Conservation (phyloP, 2,329 filamentous ascomycete species). For the Neoarthrinium moseri region DNA sequence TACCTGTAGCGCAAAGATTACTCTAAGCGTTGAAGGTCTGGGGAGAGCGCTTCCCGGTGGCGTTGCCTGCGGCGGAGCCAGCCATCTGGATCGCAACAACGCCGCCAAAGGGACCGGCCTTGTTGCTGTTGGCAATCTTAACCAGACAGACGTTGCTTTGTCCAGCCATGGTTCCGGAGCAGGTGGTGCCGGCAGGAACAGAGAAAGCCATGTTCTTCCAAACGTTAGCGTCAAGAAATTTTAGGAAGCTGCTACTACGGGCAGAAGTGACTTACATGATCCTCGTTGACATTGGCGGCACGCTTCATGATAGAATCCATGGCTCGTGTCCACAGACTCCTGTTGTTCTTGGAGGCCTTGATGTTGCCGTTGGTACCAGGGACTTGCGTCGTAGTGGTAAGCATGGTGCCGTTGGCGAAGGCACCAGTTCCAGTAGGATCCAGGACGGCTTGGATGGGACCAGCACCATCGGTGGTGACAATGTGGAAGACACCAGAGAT, state of each 20-base stretch:
- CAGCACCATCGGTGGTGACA: slow-evolving; percentile 40
- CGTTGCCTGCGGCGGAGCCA: not conserved
- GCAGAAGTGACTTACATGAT: slow-evolving; percentile 19
- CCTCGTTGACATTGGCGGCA: slow-evolving; percentile 27
- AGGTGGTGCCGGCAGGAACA: slow-evolving; percentile 36
- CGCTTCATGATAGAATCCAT: slow-evolving; percentile 21
- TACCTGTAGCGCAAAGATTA: no score
- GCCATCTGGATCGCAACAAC: slow-evolving; percentile 38
- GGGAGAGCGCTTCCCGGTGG: not conserved
- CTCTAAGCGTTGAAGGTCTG: not conserved
- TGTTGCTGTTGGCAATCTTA: slow-evolving; percentile 40
- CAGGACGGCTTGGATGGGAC: slow-evolving; percentile 35
- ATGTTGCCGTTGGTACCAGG: slow-evolving; percentile 35
- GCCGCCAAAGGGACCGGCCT: slow-evolving; percentile 40
- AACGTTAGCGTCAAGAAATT: not conserved
- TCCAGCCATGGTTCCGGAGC: slow-evolving; percentile 32
- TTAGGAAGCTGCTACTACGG: not conserved
- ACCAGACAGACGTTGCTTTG: slow-evolving; percentile 37
- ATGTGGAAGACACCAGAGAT: slow-evolving; percentile 36
- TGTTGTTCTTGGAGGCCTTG: slow-evolving; percentile 18
- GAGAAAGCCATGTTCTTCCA: slow-evolving; percentile 28
- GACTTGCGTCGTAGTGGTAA: slow-evolving; percentile 31
- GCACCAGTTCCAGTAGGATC: slow-evolving; percentile 34
- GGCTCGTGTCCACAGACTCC: slow-evolving; percentile 16
- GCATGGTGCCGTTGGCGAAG: slow-evolving; percentile 27